A percentile compares a stretch with the other conserved stretches of the same genome.
Evolutionary conservation across 2,329 filamentous ascomycete genomes (phyloP).

Genomic region (Shiraia sp.): DNA sequence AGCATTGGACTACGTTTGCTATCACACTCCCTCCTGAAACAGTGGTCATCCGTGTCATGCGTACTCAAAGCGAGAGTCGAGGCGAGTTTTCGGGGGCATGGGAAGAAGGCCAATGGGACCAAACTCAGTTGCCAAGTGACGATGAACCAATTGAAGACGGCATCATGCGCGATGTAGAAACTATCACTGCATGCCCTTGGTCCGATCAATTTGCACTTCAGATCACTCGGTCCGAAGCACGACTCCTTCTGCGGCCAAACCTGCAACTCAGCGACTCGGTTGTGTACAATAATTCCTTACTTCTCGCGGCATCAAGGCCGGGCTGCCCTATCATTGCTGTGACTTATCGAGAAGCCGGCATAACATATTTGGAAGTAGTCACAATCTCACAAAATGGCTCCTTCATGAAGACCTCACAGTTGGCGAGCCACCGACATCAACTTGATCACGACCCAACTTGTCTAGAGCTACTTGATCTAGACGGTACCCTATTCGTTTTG

Average conservation of each 20-base stretch:
- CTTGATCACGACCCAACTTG: conserved; percentile 39
- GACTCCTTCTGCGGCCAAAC: conserved; percentile 24
- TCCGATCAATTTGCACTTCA: conserved; percentile 31
- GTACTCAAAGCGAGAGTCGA: conserved; percentile 22
- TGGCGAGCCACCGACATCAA: conserved; percentile 9
- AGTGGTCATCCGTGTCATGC: conserved; percentile 31
- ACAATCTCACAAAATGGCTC: conserved; percentile 18
- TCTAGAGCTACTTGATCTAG: conserved; percentile 33
- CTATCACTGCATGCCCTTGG: conserved; percentile 32
- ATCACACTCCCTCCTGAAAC: conserved; percentile 42
- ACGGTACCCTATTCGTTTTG: conserved; percentile 24
- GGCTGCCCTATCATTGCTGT: conserved; percentile 21
- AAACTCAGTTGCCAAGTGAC: conserved; percentile 24
- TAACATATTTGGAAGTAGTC: conserved; percentile 27
- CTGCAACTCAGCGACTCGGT: conserved; percentile 19
- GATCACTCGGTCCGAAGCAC: conserved; percentile 30
- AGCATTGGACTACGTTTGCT: conserved; percentile 42
- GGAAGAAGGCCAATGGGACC: conserved; percentile 31
- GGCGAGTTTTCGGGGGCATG: conserved; percentile 23
- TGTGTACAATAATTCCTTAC: conserved; percentile 18
- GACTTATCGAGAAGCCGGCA: conserved; percentile 20
- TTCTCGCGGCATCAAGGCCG: conserved; percentile 24
- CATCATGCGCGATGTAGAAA: conserved; percentile 35
- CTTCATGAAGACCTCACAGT: conserved; percentile 10
- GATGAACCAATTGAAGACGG: conserved; percentile 26